Evolutionary conservation across 2,329 filamentous ascomycete species (phyloP).

Genomic region (Stachybotrys echinatus): DNA sequence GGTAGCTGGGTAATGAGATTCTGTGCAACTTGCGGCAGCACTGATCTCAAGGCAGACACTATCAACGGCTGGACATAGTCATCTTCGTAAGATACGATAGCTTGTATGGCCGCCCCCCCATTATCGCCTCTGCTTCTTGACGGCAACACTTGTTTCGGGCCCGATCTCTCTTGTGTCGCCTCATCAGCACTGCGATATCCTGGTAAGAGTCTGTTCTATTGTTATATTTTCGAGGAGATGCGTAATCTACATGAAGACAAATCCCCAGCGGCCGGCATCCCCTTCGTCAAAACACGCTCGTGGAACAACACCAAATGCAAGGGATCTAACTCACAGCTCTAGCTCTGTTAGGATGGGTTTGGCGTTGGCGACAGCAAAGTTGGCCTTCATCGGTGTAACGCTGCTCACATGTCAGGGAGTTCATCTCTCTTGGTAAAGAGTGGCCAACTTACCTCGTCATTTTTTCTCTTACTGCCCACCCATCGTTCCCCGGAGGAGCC

Average conservation of each 20-base stretch:
- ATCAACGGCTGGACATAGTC: conserved; percentile 85
- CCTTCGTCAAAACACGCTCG: background rate
- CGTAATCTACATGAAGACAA: conserved; percentile 1
- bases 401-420: conserved; percentile 35
- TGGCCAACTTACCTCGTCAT: conserved; percentile 64
- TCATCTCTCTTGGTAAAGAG: background rate
- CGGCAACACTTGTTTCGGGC: conserved; percentile 9
- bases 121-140: conserved; percentile 12
- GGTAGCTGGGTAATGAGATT: conserved; percentile 46
- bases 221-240: background rate
- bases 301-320: conserved; percentile 15
- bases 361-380: conserved; percentile 74
- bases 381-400: conserved; percentile 85
- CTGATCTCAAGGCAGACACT: conserved; percentile 60
- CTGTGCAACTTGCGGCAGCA: conserved; percentile 41
- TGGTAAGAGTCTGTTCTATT: conserved; percentile 33
- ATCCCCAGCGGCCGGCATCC: background rate
- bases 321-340: conserved; percentile 66
- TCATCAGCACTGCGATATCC: conserved; percentile 16
- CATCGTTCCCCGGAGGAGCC: conserved; percentile 77
- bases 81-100: conserved; percentile 80
- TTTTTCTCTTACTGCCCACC: conserved; percentile 85
- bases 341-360: conserved; percentile 64
- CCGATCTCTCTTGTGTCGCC: conserved; percentile 5
- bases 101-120: conserved; percentile 39